Evolutionary conservation across 2,329 filamentous ascomycete genomes (phyloP).

Genomic region (Arthrobotrys sinensis): DNA sequence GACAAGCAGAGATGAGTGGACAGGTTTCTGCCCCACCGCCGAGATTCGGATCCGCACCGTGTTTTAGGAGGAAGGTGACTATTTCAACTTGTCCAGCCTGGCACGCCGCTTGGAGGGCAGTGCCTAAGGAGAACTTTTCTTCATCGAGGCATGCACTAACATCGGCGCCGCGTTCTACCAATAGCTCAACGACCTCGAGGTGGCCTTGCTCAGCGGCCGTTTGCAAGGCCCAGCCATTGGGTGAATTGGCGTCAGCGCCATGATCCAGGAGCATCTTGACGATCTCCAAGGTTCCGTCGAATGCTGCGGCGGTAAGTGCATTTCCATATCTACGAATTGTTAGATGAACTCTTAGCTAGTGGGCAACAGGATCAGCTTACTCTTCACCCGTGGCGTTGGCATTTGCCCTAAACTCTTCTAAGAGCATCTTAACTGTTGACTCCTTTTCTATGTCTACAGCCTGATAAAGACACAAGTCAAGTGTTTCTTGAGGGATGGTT

Average conservation of each 20-base stretch:
- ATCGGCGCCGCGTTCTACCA: slow-evolving; percentile 40
- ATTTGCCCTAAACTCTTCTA: slow-evolving; percentile 66
- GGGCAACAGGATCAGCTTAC: slow-evolving; percentile 64
- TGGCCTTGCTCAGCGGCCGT: slow-evolving; percentile 47
- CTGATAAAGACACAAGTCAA: slow-evolving; percentile 67
- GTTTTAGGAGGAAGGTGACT: slow-evolving; percentile 67
- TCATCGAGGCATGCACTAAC: slow-evolving; percentile 65
- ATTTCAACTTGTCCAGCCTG: slow-evolving; percentile 67
- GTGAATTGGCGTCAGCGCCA: slow-evolving; percentile 38
- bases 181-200: slow-evolving; percentile 31
- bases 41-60: slow-evolving; percentile 67
- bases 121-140: slow-evolving; percentile 66
- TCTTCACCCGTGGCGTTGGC: slow-evolving; percentile 68
- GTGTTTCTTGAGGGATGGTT: slow-evolving; percentile 65
- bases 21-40: slow-evolving; percentile 66
- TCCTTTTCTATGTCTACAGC: slow-evolving; percentile 68
- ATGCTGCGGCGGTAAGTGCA: slow-evolving; percentile 56
- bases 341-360: slow-evolving; percentile 60
- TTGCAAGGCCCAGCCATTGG: slow-evolving; percentile 47
- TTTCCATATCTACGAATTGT: slow-evolving; percentile 65
- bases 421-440: slow-evolving; percentile 67
- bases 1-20: slow-evolving; percentile 68
- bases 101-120: slow-evolving; percentile 68
- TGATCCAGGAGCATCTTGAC: slow-evolving; percentile 48
- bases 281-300: slow-evolving; percentile 7